A percentile compares a stretch with the other conserved stretches of the same genome.
Conservation (phyloP, 495 filamentous ascomycete genomes). For the Thermothielavioides terrestris region DNA sequence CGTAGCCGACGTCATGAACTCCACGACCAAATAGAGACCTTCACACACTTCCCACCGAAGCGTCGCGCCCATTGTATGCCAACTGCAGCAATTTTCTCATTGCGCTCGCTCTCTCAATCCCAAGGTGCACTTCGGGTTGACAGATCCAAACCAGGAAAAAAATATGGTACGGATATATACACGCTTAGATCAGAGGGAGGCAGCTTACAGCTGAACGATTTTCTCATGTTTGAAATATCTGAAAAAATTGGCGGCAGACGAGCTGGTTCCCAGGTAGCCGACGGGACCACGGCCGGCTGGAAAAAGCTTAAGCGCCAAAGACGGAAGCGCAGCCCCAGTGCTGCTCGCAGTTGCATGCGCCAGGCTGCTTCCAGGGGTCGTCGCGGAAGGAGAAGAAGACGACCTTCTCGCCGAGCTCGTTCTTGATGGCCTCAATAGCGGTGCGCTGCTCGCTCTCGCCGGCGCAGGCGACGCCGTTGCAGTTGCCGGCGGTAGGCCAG, state of each 20-base stretch:
- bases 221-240: no score
- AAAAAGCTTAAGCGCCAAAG: conserved; percentile 36
- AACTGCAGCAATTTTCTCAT: conserved; percentile 7
- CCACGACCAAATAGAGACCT: background rate
- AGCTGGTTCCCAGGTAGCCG: background rate
- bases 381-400: conserved; percentile 75
- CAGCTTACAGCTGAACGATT: conserved; percentile 4
- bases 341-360: conserved; percentile 66
- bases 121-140: background rate
- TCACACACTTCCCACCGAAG: background rate
- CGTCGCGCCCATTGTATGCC: background rate
- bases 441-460: conserved; percentile 54
- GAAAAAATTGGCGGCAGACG: background rate
- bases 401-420: conserved; percentile 44
- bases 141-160: background rate
- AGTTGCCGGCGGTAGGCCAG: conserved; percentile 65
- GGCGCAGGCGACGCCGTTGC: conserved; percentile 65
- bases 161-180: conserved; percentile 1
- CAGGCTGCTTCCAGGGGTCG: conserved; percentile 73
- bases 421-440: conserved; percentile 60
- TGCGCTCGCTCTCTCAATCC: background rate
- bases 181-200: background rate
- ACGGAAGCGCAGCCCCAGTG: conserved; percentile 58
- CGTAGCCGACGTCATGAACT: conserved; percentile 5
- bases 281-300: background rate